Evolutionary conservation across 352 stramenopile genomes (phyloP).

Genomic region (Globisporangium echinulatum): DNA sequence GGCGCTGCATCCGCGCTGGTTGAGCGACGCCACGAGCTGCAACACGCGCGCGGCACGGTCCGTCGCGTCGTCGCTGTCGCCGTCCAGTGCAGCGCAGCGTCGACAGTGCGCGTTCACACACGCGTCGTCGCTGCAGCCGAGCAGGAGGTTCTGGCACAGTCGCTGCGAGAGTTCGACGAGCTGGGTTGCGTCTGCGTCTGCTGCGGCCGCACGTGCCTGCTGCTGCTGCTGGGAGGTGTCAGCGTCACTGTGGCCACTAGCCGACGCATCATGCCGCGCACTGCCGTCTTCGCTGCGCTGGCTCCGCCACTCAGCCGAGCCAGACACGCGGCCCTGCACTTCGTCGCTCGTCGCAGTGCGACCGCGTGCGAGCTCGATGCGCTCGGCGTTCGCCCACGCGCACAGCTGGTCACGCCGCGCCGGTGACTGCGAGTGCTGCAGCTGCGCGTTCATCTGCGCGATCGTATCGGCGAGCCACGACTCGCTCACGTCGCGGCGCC

Average conservation of each 20-base stretch:
- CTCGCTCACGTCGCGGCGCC: slow-evolving; percentile 64
- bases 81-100: neutral
- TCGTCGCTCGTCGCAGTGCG: slow-evolving; percentile 34
- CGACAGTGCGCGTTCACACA: slow-evolving; percentile 46
- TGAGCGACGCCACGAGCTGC: slow-evolving; percentile 34
- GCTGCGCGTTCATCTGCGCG: slow-evolving; percentile 34
- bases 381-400: slow-evolving; percentile 29
- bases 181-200: neutral
- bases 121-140: slow-evolving; percentile 24
- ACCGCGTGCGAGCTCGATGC: slow-evolving; percentile 32
- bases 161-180: slow-evolving; percentile 30
- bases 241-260: neutral
- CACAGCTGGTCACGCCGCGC: slow-evolving; percentile 32
- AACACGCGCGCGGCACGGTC: slow-evolving; percentile 43
- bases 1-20: slow-evolving; percentile 22
- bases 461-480: slow-evolving; percentile 51
- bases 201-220: neutral
- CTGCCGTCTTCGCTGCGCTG: slow-evolving; percentile 57
- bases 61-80: slow-evolving; percentile 2
- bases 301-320: slow-evolving; percentile 73
- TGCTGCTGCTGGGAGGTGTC: neutral
- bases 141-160: slow-evolving; percentile 39
- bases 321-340: slow-evolving; percentile 67
- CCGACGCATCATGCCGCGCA: too few relatives aligned
- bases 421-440: slow-evolving; percentile 22